A percentile compares a stretch with the other conserved stretches of the same genome.
phyloP scores from a whole-genome alignment of 495 filamentous ascomycete species.

The Aeminium ludgeri region DNA sequence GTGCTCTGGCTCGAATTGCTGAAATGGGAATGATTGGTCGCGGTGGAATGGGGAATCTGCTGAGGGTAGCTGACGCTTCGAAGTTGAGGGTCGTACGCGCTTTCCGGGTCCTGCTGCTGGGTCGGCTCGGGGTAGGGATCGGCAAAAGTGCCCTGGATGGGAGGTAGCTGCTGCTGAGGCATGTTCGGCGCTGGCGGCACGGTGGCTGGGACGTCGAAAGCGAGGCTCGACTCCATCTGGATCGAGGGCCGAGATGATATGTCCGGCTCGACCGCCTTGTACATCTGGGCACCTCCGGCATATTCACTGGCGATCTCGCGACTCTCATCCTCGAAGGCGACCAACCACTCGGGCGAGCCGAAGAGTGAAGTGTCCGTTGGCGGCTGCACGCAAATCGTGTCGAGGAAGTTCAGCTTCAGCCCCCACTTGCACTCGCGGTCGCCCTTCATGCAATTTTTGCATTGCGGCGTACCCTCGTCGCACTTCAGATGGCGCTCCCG shows the following conservation, averaged over 20 bases:
- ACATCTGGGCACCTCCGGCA: conserved; percentile 59
- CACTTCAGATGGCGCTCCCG: conserved; percentile 48
- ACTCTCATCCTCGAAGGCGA: conserved; percentile 79
- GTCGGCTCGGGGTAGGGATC: conserved; percentile 21
- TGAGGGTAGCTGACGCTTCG: conserved; percentile 20
- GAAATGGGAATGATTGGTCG: conserved; percentile 22
- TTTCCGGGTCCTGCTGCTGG: conserved; percentile 8
- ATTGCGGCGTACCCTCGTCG: conserved; percentile 67
- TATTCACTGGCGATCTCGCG: conserved; percentile 86
- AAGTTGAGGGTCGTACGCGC: conserved; percentile 10
- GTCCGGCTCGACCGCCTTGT: conserved; percentile 37
- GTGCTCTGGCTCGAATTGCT: conserved; percentile 22
- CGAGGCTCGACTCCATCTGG: conserved; percentile 20
- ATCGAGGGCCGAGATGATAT: conserved; percentile 14
- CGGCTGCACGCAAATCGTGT: conserved; percentile 56
- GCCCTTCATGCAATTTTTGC: conserved; percentile 79
- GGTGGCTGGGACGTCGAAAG: conserved; percentile 27
- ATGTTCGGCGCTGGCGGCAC: conserved; percentile 22
- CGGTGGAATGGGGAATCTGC: conserved; percentile 17
- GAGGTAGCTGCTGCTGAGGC: conserved; percentile 29
- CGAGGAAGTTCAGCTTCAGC: conserved; percentile 82
- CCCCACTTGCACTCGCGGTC: conserved; percentile 73
- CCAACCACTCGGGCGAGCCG: conserved; percentile 48
- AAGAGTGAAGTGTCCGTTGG: conserved; percentile 34
- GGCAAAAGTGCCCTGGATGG: conserved; percentile 26